These are phyloP conservation scores for Psilocybe sp. DNA, from an alignment of 768 basidiomycete genomes.

Conservation along the genomic window DNA sequence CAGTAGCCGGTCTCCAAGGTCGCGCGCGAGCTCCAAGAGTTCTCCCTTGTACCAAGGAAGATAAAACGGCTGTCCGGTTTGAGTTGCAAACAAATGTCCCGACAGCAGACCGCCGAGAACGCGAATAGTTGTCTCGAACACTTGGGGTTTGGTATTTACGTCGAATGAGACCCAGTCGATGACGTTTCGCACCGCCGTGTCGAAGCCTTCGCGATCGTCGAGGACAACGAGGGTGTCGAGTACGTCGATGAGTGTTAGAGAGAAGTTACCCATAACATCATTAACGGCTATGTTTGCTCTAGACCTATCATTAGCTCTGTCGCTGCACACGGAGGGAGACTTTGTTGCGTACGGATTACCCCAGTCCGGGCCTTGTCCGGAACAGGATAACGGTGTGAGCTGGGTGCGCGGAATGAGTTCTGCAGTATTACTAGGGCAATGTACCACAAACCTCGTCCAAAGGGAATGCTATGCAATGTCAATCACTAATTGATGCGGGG, in stretches of 20 bases:
- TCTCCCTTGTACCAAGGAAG: constrained; percentile 85
- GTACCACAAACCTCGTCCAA: constrained; percentile 65
- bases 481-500: constrained; percentile 1
- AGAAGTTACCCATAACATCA: constrained; percentile 94
- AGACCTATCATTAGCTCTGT: constrained; percentile 10
- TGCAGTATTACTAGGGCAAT: neutral
- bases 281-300: constrained; percentile 78
- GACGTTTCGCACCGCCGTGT: constrained; percentile 78
- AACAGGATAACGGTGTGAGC: constrained; percentile 88
- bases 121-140: constrained; percentile 95
- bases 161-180: constrained; percentile 87
- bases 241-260: constrained; percentile 77
- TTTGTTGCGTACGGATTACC: constrained; percentile 61
- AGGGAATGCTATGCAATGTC: constrained; percentile 66
- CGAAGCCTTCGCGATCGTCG: constrained; percentile 74
- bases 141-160: constrained; percentile 94
- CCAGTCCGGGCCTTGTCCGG: constrained; percentile 86
- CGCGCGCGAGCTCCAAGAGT: constrained; percentile 75
- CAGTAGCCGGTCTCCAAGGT: constrained; percentile 81
- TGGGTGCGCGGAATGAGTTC: constrained; percentile 25
- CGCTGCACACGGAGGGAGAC: neutral
- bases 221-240: constrained; percentile 91
- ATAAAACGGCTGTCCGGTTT: constrained; percentile 62
- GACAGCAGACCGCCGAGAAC: constrained; percentile 89
- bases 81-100: constrained; percentile 78